Percentiles rank a stretch among this genome's conserved stretches.
phyloP scores from a whole-genome alignment of 805 yeast genomes.

The Saccharomycopsis microspora region DNA sequence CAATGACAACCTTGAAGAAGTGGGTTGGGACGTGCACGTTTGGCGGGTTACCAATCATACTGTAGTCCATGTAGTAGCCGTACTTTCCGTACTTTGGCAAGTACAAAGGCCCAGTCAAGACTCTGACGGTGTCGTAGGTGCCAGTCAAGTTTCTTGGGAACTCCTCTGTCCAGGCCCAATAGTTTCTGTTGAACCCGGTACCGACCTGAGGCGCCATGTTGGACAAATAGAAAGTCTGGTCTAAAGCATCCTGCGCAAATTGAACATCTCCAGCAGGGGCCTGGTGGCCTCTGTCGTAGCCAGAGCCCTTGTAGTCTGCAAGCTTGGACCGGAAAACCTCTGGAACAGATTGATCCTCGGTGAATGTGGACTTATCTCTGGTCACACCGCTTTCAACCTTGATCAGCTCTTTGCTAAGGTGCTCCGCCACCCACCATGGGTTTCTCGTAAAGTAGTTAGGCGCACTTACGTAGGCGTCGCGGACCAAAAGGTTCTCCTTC shows the following conservation, averaged over 20 bases:
- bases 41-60: constrained; percentile 64
- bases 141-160: constrained; percentile 54
- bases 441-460: constrained; percentile 59
- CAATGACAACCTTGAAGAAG: constrained; percentile 14
- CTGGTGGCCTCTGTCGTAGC: constrained; percentile 54
- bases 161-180: constrained; percentile 80
- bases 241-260: constrained; percentile 45
- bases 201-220: constrained; percentile 60
- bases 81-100: constrained; percentile 53
- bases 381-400: constrained; percentile 2
- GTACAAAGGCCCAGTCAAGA: constrained; percentile 72
- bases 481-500: constrained; percentile 38
- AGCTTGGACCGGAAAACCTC: constrained; percentile 25
- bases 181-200: constrained; percentile 41
- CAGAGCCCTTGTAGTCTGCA: constrained; percentile 47
- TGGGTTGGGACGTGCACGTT: constrained; percentile 22
- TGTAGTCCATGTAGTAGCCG: constrained; percentile 45
- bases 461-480: constrained; percentile 56
- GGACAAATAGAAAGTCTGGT: constrained; percentile 47
- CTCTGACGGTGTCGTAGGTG: constrained; percentile 50
- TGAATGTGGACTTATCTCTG: constrained; percentile 10
- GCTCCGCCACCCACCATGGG: constrained; percentile 38
- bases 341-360: constrained; percentile 8
- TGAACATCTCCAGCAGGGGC: constrained; percentile 61
- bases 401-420: constrained; percentile 12